Evolutionary conservation across 202 grass and related monocot species (phyloP).

Genomic region (Miscanthus sacchariflorus): DNA sequence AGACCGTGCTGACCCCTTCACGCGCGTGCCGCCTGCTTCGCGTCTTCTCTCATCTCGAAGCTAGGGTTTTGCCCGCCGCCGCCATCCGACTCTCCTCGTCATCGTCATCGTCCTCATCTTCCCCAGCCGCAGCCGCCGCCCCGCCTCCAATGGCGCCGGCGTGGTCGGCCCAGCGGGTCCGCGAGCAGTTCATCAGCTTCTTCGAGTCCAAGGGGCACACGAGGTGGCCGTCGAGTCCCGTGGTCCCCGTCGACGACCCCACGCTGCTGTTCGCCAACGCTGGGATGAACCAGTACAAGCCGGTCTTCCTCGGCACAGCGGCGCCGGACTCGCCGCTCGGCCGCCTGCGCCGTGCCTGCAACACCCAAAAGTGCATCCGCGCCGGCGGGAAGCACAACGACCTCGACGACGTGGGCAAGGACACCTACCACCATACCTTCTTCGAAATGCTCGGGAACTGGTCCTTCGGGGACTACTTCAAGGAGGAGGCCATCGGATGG

Average conservation of each 20-base stretch:
- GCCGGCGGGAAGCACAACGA: slow-evolving; percentile 99
- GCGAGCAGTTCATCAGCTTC: slow-evolving; percentile 64
- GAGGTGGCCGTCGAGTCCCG: slow-evolving; percentile 78
- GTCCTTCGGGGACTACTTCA: slow-evolving; percentile 98
- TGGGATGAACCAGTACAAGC: slow-evolving; percentile 98
- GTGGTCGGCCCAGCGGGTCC: slow-evolving; percentile 64
- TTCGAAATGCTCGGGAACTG: slow-evolving; percentile 99
- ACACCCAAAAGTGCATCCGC: slow-evolving; percentile 97
- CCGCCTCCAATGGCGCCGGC: slow-evolving; percentile 42
- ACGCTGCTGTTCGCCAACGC: slow-evolving; percentile 97
- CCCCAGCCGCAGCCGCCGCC: slow-evolving; percentile 15
- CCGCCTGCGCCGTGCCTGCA: slow-evolving; percentile 63
- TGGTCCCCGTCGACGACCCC: slow-evolving; percentile 88
- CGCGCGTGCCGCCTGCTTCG: slow-evolving; percentile 32
- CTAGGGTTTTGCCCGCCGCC: slow-evolving; percentile 50
- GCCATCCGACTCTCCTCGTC: not conserved
- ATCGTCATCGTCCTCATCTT: not conserved
- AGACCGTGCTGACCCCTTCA: not conserved
- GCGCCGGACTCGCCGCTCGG: slow-evolving; percentile 76
- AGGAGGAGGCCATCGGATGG: slow-evolving; percentile 86
- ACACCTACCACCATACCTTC: slow-evolving; percentile 99
- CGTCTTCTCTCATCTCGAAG: not conserved
- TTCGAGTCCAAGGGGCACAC: slow-evolving; percentile 75
- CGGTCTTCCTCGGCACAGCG: slow-evolving; percentile 86
- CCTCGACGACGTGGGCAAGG: slow-evolving; percentile 96